Evolutionary conservation across 768 basidiomycete genomes (phyloP), one percentile per base, ranked within the genome.

Genomic region (Suillus americanus): DNA sequence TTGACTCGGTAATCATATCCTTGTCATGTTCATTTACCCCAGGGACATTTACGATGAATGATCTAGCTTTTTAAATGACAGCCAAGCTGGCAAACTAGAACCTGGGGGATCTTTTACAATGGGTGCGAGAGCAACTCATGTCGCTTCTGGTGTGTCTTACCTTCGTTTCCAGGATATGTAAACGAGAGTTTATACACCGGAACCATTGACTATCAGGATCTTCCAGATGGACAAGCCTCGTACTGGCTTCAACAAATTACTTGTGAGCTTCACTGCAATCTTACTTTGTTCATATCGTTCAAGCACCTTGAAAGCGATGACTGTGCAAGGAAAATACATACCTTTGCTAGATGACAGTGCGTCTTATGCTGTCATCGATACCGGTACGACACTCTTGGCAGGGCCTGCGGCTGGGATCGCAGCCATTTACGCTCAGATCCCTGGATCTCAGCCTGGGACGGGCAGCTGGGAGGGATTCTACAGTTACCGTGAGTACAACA

Each of bases 61-160:
- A 48, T n/a, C n/a, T n/a, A 86, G 84, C 18, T 83, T 76, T 66
- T 65, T 76, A n/a, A 83, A 88, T 67, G 80, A 77, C n/a, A 72
- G 80, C 2, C 46, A 68, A 3, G 80, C 80, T 0, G 67, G 77
- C 41, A 37, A 65, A 0, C 73, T 85, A 43, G 89, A 91, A 71
- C 83, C 84, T 50, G 93, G 93, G 70, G 92, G 93, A 14, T 82
- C 86, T 2, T 89, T 94, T 70, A 86, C 83, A 0, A 83, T 93
- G 80, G 91, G 91, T 82, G 14, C 60, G 41, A 20, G 18, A 30
- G 54, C 6, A 60, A 59, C n/a, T 28, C 13, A 73, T 57, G 76
- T 69, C 5, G 8, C 7, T 45, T 30, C 23, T 25, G 10, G 16
- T 6, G 14, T 30, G 4, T 3, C 62, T 70, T n/a, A 69, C 38